Base-by-base conservation (phyloP, 306 rosid species). In the Casuarina equisetifolia region DNA sequence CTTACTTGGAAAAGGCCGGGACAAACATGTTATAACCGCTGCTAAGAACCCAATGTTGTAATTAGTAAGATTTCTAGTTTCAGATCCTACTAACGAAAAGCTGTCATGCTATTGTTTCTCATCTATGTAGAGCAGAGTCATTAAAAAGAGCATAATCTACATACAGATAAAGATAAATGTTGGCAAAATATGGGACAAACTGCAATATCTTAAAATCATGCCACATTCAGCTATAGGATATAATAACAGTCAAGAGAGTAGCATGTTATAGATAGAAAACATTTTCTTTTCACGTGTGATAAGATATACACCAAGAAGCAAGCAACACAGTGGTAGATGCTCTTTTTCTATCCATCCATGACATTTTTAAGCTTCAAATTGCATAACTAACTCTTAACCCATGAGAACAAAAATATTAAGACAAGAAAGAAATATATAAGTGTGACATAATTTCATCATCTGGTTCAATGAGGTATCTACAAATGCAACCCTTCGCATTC, bases 391-490 rank as follows among this genome's bases (percentile, higher is more conserved):
- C 32, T 25, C 32, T 25, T 25, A 25, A 25, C n/a, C n/a, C 35
- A 17, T 9, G 25, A 67, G 71, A 67, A 17, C 71, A 49, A 40
- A 67, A 43, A 43, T 13, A 67, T 67, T 67, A 67, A 40, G 71
- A 67, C 51, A 42, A 63, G 46, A 63, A 67, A 17, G 6, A 17
- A 40, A 19, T 42, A 35, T 50, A 42, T 67, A 67, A 49, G 42
- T 67, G 71, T 40, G 71, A 42, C 71, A 67, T 67, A 67, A 67
- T 67, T 67, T 43, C 71, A 67, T 67, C 71, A 42, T 67, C 51
- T 40, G 71, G 71, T 67, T 67, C 71, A 67, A 67, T 67, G 71
- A 67, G 42, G 71, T 67, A 44, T 67, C 71, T 40, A 50, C 71
- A 67, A 67, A 67, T 42, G 71, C 71, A 9, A 67, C 71, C 71